Evolutionary conservation across 75 land plant species (phyloP), one percentile per base, ranked within the genome.

Genomic region (Adiantum capillusveneris): DNA sequence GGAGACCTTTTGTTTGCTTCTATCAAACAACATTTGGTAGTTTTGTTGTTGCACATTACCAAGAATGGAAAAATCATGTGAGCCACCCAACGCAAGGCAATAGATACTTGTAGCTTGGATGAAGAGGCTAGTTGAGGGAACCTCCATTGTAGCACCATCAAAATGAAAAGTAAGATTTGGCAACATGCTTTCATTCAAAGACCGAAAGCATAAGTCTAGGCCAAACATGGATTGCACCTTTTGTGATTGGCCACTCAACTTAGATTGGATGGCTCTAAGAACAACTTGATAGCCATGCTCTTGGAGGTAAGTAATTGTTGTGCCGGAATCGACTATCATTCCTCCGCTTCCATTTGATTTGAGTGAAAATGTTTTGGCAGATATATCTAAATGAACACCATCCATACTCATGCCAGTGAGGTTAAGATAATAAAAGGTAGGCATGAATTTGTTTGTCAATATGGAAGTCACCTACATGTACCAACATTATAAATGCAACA

Each of bases 271-370:
- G 37, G 37, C 3, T 34, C 53, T 21, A 0, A 53, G 21, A 27
- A 71, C 61, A 11, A 25, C 52, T 20, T 17, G 19, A 25, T 64
- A 71, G 18, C 60, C 68, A 13, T 22, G 36, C 9, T 56, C 29
- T 6, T 59, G 51, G 18, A 71, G 68, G 18, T 56, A 45, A 1
- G 74, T 71, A 42, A 71, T 31, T 16, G 74, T 63, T 14, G 74
- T 71, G 16, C 74, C 74, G 0, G 74, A 71, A 42, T 71, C 74
- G 61, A 71, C 34, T 29, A 71, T 71, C 16, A 65, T 56, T 7
- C 72, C 72, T 0, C 66, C 72, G 18, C 59, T 52, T 13, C 72
- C 72, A 28, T 36, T 45, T 13, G 9, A 18, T 18, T 61, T 44
- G 29, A 62, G 63, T n/a, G 43, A 49, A 13, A 69, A 69, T 1